Evolutionary conservation across 257 asterid species (phyloP).

Genomic region (Apocynum venetum): DNA sequence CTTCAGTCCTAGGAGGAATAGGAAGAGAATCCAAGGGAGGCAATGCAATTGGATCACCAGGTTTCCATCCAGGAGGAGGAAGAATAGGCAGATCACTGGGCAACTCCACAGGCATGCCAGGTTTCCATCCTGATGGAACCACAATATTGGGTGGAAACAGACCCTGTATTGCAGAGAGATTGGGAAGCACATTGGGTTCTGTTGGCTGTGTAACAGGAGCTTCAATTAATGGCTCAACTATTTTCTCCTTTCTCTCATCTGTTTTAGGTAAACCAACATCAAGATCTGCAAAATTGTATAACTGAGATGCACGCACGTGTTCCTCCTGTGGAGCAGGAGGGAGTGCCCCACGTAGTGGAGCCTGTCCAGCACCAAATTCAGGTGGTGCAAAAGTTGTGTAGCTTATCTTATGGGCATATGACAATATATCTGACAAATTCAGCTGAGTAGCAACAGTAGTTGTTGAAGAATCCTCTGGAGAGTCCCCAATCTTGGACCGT

Average conservation of each 20-base stretch:
- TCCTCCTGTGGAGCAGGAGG: constrained; percentile 99
- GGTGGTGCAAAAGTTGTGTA: constrained; percentile 98
- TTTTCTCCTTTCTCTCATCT: constrained; percentile 54
- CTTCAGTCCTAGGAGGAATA: constrained; percentile 53
- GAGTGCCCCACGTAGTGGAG: constrained; percentile 81
- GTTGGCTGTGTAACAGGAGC: constrained; percentile 23
- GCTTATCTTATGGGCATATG: constrained; percentile 81
- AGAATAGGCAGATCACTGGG: constrained; percentile 62
- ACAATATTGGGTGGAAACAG: constrained; percentile 61
- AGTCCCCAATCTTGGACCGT: constrained; percentile 46
- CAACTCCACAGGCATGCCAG: constrained; percentile 92
- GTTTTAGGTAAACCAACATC: constrained; percentile 75
- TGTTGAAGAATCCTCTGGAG: constrained; percentile 40
- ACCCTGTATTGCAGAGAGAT: constrained; percentile 24
- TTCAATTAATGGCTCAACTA: constrained; percentile 59
- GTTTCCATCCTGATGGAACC: constrained; percentile 86
- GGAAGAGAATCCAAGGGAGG: constrained; percentile 68
- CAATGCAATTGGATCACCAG: constrained; percentile 74
- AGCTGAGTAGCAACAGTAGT: constrained; percentile 69
- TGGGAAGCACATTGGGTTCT: constrained; percentile 35
- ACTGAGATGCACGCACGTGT: constrained; percentile 88
- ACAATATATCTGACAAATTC: constrained; percentile 64
- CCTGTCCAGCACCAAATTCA: constrained; percentile 80
- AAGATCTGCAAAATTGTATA: constrained; percentile 61
- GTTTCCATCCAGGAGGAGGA: constrained; percentile 97